Evolutionary conservation across 129 eudicot species (phyloP), one percentile per base, ranked within the genome.

Genomic region (Pulicaria dysenterica): DNA sequence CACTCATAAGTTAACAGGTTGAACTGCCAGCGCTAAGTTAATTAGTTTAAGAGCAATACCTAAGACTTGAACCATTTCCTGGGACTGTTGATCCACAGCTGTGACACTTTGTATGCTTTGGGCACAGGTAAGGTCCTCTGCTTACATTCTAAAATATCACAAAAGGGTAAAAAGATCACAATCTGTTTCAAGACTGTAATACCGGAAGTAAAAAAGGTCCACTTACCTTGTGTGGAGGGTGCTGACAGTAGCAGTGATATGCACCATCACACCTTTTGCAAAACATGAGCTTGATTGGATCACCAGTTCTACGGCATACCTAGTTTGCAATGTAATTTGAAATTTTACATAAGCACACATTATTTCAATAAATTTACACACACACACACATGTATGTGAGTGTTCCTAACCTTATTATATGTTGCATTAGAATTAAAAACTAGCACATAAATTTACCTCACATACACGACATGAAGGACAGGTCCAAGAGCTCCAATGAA

Each of bases 201-300:
- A 77, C 48, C 45, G 31, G 2, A 24, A 31, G 9, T 51, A 9
- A 19, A 50, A 51, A 49, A 56, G 62, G 69, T 41, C 17, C 39
- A 65, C 8, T 45, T 64, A 94, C 98, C 96, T 94, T 94, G 75
- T 94, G 98, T 44, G 98, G 98, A 63, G 98, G 98, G 50, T 94
- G 98, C 89, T 87, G 96, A 76, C 98, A 94, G 76, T 94, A 94
- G 78, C 98, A 94, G 69, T 94, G 98, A 83, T 84, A 84, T 19
- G 98, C 98, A 62, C 90, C 98, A 82, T 94, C 98, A 77, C 98
- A 94, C 83, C 98, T 88, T 82, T 85, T 90, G 87, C 98, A 94
- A 78, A 89, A 92, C 86, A 86, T 92, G 51, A 92, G 91, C 75
- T 86, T 92, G 74, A 63, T 89, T 66, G 92, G 97, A 83, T 92